These are phyloP conservation scores for Incumbomyces lentus DNA, from an alignment of 2,329 filamentous ascomycete genomes.

Conservation along the genomic window DNA sequence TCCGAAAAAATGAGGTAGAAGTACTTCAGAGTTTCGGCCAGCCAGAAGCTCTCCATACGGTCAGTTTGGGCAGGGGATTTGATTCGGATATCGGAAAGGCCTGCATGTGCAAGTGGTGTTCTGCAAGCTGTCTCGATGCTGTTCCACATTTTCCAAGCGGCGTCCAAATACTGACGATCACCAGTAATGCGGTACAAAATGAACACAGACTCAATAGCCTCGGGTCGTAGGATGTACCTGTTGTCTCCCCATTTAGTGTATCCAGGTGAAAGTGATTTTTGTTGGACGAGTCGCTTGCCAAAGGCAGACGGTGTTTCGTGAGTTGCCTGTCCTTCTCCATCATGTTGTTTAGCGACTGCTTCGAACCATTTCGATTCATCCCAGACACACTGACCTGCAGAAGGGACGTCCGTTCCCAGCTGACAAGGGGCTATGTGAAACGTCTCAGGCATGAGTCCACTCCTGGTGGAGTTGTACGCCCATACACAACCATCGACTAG, in stretches of 20 bases:
- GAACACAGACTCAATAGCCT: conserved; percentile 54
- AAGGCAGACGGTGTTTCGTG: conserved; percentile 17
- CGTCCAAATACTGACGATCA: conserved; percentile 36
- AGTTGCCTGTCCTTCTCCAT: conserved; percentile 1
- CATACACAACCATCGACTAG: conserved; percentile 56
- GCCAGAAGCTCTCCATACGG: conserved; percentile 82
- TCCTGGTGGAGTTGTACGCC: conserved; percentile 47
- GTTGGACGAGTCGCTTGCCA: conserved; percentile 27
- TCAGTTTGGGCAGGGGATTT: conserved; percentile 38
- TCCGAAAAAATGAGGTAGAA: conserved; percentile 74
- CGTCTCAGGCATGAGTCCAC: conserved; percentile 53
- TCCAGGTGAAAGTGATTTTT: conserved; percentile 41
- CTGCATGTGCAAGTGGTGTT: conserved; percentile 35
- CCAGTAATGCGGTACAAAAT: conserved; percentile 51
- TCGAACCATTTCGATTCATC: conserved; percentile 27
- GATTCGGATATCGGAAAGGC: conserved; percentile 30
- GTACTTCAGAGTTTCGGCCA: conserved; percentile 85
- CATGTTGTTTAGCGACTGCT: conserved; percentile 21
- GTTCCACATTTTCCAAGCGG: conserved; percentile 42
- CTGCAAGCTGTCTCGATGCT: conserved; percentile 34
- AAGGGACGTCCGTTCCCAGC: conserved; percentile 26
- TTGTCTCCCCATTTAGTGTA: conserved; percentile 46
- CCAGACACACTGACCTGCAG: conserved; percentile 29
- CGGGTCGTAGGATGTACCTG: conserved; percentile 54
- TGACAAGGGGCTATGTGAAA: conserved; percentile 40